Evolutionary conservation across 306 rosid genomes (phyloP).

Genomic region (Rosa chinensis): DNA sequence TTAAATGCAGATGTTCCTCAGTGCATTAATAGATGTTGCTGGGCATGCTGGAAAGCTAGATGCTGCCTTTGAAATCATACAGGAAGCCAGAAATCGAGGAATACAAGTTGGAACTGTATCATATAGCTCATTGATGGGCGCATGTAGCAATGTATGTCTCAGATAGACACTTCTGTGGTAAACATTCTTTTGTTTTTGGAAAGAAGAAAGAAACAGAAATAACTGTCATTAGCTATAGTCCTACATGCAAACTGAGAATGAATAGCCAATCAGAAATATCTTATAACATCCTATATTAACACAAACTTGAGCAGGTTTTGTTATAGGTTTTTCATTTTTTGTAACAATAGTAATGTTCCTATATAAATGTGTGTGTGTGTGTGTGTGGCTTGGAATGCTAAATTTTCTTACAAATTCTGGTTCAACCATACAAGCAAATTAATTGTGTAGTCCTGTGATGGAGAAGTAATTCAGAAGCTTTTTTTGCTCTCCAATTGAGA

Average conservation of each 20-base stretch:
- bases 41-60: constrained; percentile 93
- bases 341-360: neutral
- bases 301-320: neutral
- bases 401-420: neutral
- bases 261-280: constrained; percentile 6
- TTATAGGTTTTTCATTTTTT: neutral
- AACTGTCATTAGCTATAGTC: constrained; percentile 3
- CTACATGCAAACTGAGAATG: constrained; percentile 9
- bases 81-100: constrained; percentile 65
- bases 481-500: neutral
- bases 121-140: constrained; percentile 98
- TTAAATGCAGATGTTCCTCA: constrained; percentile 77
- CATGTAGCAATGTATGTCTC: constrained; percentile 90
- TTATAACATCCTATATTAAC: constrained; percentile 2
- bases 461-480: constrained; percentile 1
- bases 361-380: neutral
- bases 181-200: neutral
- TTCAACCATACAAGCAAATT: neutral
- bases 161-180: constrained; percentile 15
- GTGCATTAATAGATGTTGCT: constrained; percentile 94
- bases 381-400: neutral
- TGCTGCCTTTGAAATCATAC: constrained; percentile 77
- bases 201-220: neutral
- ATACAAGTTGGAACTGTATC: constrained; percentile 56
- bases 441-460: constrained; percentile 11